These are phyloP conservation scores for Magnusiomyces sp. DNA, from an alignment of 1,139 yeast species.

Conservation along the genomic window DNA sequence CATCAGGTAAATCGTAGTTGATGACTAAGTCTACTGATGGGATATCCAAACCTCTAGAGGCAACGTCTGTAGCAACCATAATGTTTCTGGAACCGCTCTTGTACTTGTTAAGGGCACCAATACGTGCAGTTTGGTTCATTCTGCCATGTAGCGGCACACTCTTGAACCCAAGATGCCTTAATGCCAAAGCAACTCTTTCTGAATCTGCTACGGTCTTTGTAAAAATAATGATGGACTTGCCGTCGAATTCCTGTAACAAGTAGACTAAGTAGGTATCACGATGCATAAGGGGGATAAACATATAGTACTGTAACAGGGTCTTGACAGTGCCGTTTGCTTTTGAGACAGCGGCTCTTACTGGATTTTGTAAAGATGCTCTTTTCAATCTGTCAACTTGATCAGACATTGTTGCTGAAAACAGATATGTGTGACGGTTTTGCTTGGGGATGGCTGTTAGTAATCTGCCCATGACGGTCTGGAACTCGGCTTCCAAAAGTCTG, in stretches of 20 bases:
- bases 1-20: constrained; percentile 93
- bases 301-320: constrained; percentile 77
- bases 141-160: constrained; percentile 96
- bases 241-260: constrained; percentile 71
- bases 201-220: constrained; percentile 95
- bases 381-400: constrained; percentile 90
- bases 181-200: constrained; percentile 76
- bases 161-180: constrained; percentile 73
- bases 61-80: constrained; percentile 93
- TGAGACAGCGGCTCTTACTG: constrained; percentile 86
- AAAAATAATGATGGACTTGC: constrained; percentile 82
- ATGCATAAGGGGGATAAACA: constrained; percentile 87
- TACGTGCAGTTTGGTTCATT: constrained; percentile 80
- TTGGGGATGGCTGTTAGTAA: constrained; percentile 79
- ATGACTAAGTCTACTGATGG: constrained; percentile 90
- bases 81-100: constrained; percentile 77
- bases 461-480: constrained; percentile 88
- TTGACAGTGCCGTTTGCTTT: constrained; percentile 89
- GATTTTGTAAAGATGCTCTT: constrained; percentile 81
- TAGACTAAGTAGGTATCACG: constrained; percentile 83
- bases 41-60: constrained; percentile 95
- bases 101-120: constrained; percentile 88
- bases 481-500: constrained; percentile 89
- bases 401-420: constrained; percentile 95
- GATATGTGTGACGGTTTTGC: constrained; percentile 67